A percentile compares a stretch with the other conserved stretches of the same genome.
Conservation (phyloP, 805 yeast species). For the Sugiyamaella mastotermitis region DNA sequence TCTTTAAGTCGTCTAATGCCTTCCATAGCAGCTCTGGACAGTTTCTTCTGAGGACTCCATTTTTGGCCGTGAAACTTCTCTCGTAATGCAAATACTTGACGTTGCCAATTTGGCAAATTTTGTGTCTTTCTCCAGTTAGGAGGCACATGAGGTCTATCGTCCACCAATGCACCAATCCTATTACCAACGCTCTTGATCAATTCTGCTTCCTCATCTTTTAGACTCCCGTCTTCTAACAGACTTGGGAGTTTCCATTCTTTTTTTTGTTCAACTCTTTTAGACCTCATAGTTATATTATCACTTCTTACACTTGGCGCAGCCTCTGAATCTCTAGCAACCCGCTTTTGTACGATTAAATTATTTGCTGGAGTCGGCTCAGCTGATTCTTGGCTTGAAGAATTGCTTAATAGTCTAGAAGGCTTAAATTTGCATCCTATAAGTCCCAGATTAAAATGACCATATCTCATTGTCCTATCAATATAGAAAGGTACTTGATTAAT, state of each 20-base stretch:
- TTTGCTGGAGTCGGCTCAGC: neutral
- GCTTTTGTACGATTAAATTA: neutral
- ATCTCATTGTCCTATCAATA: too few relatives aligned
- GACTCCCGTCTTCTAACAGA: conserved; percentile 22
- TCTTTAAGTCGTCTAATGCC: conserved; percentile 52
- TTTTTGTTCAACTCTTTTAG: conserved; percentile 10
- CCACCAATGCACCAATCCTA: conserved; percentile 14
- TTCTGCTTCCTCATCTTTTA: conserved; percentile 22
- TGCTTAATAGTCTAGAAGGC: neutral
- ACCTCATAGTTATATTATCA: neutral
- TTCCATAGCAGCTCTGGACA: conserved; percentile 65
- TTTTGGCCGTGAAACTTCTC: conserved; percentile 52
- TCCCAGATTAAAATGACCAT: too few relatives aligned
- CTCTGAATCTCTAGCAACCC: neutral
- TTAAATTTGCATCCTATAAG: too few relatives aligned
- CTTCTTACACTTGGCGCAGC: neutral
- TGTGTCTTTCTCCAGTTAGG: conserved; percentile 38
- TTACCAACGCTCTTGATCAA: conserved; percentile 17
- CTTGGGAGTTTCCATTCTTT: conserved; percentile 34
- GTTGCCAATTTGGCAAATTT: conserved; percentile 59
- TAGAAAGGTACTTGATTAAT: too few relatives aligned
- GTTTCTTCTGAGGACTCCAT: conserved; percentile 63
- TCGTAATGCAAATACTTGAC: conserved; percentile 56
- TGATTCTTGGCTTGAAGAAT: neutral
- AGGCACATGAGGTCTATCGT: conserved; percentile 34